phyloP scores from a whole-genome alignment of 257 asterid species.

The Capsicum baccatum region DNA sequence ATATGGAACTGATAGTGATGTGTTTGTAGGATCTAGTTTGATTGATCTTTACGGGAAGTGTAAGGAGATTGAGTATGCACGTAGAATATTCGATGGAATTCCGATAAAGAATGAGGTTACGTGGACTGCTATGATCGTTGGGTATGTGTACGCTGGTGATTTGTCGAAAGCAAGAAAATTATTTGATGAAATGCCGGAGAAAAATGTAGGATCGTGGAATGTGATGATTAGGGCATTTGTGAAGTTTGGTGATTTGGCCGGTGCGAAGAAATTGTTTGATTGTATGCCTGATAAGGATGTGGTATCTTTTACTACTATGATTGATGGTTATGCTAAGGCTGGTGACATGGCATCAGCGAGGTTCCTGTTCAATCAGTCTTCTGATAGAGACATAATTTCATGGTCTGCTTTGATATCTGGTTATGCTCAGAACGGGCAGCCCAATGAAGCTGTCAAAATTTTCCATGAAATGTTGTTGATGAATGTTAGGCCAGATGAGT shows the following conservation, averaged over 20 bases:
- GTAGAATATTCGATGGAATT: conserved; percentile 66
- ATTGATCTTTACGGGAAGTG: conserved; percentile 78
- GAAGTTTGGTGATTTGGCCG: conserved; percentile 57
- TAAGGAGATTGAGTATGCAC: conserved; percentile 55
- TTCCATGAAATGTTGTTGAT: conserved; percentile 52
- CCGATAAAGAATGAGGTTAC: conserved; percentile 58
- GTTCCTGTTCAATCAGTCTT: conserved; percentile 56
- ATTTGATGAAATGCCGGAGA: conserved; percentile 73
- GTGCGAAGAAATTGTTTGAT: conserved; percentile 60
- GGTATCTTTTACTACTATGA: conserved; percentile 63
- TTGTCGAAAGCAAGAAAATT: conserved; percentile 45
- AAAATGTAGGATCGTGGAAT: conserved; percentile 66
- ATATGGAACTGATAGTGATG: conserved; percentile 59
- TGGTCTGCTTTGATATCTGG: conserved; percentile 84
- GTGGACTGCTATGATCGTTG: conserved; percentile 77
- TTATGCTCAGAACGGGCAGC: conserved; percentile 68
- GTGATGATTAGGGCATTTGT: conserved; percentile 65
- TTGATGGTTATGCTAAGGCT: conserved; percentile 68
- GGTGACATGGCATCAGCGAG: conserved; percentile 79
- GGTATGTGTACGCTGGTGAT: conserved; percentile 53
- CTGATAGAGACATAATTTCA: conserved; percentile 56
- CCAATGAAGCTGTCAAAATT: conserved; percentile 59
- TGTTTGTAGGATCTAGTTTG: conserved; percentile 69
- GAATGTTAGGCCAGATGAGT: conserved; percentile 66
- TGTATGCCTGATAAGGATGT: conserved; percentile 56